Base-by-base conservation (phyloP, 768 basidiomycete species). In the Panaeolus papilionaceus region DNA sequence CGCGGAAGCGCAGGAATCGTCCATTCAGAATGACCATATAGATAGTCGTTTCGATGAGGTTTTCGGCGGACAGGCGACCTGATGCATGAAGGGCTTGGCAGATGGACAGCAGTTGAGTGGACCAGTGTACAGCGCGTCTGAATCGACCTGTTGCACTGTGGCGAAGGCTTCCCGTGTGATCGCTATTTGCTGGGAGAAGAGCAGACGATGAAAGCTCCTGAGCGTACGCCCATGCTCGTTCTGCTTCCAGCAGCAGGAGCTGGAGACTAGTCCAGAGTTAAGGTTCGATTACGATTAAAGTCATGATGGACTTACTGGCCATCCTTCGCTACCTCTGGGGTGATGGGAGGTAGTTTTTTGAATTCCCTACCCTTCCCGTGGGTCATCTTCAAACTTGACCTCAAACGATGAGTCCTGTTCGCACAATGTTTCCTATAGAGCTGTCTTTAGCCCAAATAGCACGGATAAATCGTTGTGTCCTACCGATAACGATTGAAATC, bases 331-430 rank as follows among this genome's bases (percentile, higher is more conserved):
- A 80, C 85, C n/a, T 92, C 92, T 5, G 85, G 77, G 20, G 84
- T 87, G 62, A 96, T 74, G 4, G 87, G 78, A 8, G 94, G 88
- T 26, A 91, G 75, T 72, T 92, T 94, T 81, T 95, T 97, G 84
- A 94, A 98, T 61, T 95, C 93, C 71, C 90, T 90, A 26, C 93
- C 93, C 75, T 92, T 94, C 38, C 95, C 94, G 72, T 96, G 93
- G 18, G 92, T 93, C 82, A 90, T 86, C 75, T 93, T 95, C 62
- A 96, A 85, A 0, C 89, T 84, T 37, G 93, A 94, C 69, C 96
- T 89, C 45, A 98, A 82, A 62, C 94, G 89, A 79, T 96, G 95
- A 0, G 96, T 92, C 73, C 93, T 89, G 76, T 95, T 95, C 6
- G 92, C 89, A 76, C 95, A 97, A 74, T 99, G 96, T 72, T 95